Conservation (phyloP, 2,329 filamentous ascomycete species). For the Colletotrichum neosansevieriae region DNA sequence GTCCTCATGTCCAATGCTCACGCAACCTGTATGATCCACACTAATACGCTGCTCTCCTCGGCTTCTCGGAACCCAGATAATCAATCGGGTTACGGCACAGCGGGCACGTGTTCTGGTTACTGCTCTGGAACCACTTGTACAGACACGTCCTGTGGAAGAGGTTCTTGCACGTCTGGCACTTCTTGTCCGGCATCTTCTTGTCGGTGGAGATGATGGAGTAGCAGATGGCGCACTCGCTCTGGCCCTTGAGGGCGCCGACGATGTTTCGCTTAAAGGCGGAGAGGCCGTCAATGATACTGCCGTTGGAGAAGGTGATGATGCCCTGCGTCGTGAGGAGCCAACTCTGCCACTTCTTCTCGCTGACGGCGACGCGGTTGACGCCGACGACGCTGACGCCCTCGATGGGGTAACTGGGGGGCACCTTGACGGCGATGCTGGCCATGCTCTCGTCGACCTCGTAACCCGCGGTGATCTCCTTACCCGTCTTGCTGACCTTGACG, state of each 20-base stretch:
- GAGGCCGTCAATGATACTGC: constrained; percentile 88
- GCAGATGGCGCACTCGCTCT: constrained; percentile 96
- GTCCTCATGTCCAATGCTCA: too few species aligned
- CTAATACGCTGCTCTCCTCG: constrained; percentile 31
- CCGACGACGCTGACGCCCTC: constrained; percentile 81
- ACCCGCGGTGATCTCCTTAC: constrained; percentile 82
- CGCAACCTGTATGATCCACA: background rate
- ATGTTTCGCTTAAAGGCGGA: constrained; percentile 89
- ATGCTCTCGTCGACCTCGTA: constrained; percentile 91
- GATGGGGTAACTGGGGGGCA: constrained; percentile 87
- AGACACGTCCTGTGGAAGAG: constrained; percentile 90
- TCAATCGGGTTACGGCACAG: constrained; percentile 91
- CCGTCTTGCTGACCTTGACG: constrained; percentile 78
- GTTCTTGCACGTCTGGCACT: constrained; percentile 93
- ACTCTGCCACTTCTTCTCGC: constrained; percentile 90
- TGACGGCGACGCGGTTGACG: constrained; percentile 85
- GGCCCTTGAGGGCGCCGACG: constrained; percentile 87
- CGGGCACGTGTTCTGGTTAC: constrained; percentile 91
- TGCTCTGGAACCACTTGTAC: constrained; percentile 97
- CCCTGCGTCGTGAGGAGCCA: constrained; percentile 92
- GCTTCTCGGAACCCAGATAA: constrained; percentile 59
- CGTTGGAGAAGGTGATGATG: constrained; percentile 93
- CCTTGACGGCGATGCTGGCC: constrained; percentile 83
- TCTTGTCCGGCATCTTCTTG: constrained; percentile 91
- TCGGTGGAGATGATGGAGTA: constrained; percentile 93